Conservation (phyloP, 495 filamentous ascomycete genomes). For the Penicillium nucicola region DNA sequence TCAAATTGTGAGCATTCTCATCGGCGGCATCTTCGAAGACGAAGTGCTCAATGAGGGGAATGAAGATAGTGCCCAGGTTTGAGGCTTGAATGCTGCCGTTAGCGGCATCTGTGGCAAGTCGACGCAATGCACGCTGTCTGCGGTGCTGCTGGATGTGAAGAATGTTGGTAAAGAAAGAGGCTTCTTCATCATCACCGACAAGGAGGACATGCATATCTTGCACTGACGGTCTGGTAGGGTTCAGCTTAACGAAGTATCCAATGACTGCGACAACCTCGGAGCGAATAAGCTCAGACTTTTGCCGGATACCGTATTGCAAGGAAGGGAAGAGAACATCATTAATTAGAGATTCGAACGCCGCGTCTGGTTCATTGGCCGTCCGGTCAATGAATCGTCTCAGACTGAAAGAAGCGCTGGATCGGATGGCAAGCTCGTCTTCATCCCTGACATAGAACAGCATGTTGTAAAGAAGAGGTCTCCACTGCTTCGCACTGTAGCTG, state of each 20-base stretch:
- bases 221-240: conserved; percentile 65
- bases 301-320: conserved; percentile 68
- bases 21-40: conserved; percentile 76
- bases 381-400: conserved; percentile 77
- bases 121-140: conserved; percentile 76
- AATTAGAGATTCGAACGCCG: conserved; percentile 52
- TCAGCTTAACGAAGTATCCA: conserved; percentile 69
- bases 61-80: conserved; percentile 81
- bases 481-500: conserved; percentile 68
- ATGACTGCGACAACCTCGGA: conserved; percentile 75
- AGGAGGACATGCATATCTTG: conserved; percentile 73
- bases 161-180: conserved; percentile 90
- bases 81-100: conserved; percentile 62
- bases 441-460: conserved; percentile 85
- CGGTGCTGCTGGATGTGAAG: conserved; percentile 88
- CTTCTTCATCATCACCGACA: conserved; percentile 76
- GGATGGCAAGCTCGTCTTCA: conserved; percentile 80
- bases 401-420: conserved; percentile 78
- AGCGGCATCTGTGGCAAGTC: conserved; percentile 63
- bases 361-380: conserved; percentile 31
- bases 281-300: conserved; percentile 78
- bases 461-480: conserved; percentile 88
- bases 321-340: conserved; percentile 66
- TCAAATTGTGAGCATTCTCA: conserved; percentile 77
- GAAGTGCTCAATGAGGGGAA: conserved; percentile 92